Base-by-base conservation (phyloP, 371 early-diverging fungal genomes). In the Lichtheimia hyalospora region DNA sequence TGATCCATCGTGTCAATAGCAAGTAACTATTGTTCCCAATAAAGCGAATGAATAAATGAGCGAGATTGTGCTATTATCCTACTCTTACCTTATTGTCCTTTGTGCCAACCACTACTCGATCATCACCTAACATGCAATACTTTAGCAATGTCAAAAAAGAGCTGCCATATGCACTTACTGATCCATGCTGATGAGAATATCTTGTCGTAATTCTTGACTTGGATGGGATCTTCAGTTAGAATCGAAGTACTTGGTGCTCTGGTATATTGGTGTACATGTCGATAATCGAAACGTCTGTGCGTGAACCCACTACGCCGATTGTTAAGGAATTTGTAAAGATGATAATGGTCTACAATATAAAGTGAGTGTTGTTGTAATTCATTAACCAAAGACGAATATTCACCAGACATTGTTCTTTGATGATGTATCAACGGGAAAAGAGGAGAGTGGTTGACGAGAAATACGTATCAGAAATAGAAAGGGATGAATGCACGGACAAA, bases 141-240 rank as follows among this genome's bases (percentile, higher is more conserved):
- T 20, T 54, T 14, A 42, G 18, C 15, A 34, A 15, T 4, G 0
- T 15, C 5, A 20, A 23, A 15, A 8, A 24, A 0, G 25, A 51
- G 5, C 5, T 25, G 21, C 23, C 13, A 16, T 16, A 15, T 20
- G 21, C 6, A 55, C 55, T 1, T 44, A 55, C 56, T 55, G 5
- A 88, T 49, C 88, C 88, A 89, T 3, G 63, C 63, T 6, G 72
- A 64, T 0, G 87, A 77, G 70, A 89, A 89, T 25, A 85, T 62
- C 60, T 89, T 89, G 67, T 89, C 88, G 21, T 64, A 64, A 0
- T 67, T 72, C 41, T 63, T 46, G 14, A 63, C 16, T 25, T 39
- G 16, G n/a, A 57, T 57, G 8, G 58, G 58, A 40, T 57, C 27
- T 21, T 57, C 58, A n/a, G 58, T 27, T 8, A 57, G 20, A 5